Base-by-base conservation (phyloP, 495 filamentous ascomycete genomes). In the Jackrogersella minutella region DNA sequence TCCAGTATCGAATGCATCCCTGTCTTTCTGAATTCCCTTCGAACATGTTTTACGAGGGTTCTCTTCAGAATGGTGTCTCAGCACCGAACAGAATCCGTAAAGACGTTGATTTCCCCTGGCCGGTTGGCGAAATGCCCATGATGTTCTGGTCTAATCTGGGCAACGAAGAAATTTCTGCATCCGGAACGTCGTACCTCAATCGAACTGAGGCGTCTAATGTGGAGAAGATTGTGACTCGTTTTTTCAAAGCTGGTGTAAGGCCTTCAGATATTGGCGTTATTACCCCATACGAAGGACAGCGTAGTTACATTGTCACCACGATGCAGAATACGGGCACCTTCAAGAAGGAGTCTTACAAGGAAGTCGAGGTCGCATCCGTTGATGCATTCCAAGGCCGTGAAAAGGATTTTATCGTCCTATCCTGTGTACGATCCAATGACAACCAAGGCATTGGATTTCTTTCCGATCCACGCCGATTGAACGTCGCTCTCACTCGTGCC, bases 91-190 rank as follows among this genome's bases (percentile, higher is more conserved):
- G 95, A 60, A 84, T 97, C 54, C 90, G 93, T 51, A 90, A 89
- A 55, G 94, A 99, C 73, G 93, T 99, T 21, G 95, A 99, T 73
- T 99, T 99, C 77, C 95, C 95, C 2, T 99, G 95, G 95, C 95
- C 95, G 10, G 93, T 97, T 39, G 85, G 82, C 47, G 96, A 98
- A 68, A 89, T 88, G 59, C 95, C 95, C 7, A 99, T 99, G 95
- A 98, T 98, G 95, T 99, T 99, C 81, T 99, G 95, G 95, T 96
- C 93, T 6, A 98, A 98, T 73, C 81, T 97, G 41, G 95, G 95
- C 53, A 97, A 95, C 58, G 95, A 99, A 74, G 95, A 99, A 75
- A 98, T 99, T 54, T 96, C 93, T 40, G 95, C 96, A 0, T 97
- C 93, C 8, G 96, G 95, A 70, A 99, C 96, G 0, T 97, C 94